A percentile compares a stretch with the other conserved stretches of the same genome.
Evolutionary conservation across 2,329 filamentous ascomycete species (phyloP).

Genomic region (Alternaria solani): DNA sequence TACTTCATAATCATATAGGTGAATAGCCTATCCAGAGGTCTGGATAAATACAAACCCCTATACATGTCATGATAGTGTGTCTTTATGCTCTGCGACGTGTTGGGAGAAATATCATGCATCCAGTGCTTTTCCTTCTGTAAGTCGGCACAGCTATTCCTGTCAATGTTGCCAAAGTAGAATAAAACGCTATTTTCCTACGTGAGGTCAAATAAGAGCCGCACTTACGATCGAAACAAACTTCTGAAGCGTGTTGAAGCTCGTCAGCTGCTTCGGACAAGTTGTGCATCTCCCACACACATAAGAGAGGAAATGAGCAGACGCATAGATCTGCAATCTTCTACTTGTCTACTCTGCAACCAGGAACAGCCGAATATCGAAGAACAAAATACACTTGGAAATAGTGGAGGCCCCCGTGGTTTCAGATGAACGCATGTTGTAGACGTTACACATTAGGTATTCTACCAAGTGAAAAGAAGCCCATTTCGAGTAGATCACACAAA

Average conservation of each 20-base stretch:
- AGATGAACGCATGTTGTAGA: too few relatives aligned
- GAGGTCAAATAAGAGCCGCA: background rate
- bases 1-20: background rate
- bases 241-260: too few relatives aligned
- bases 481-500: too few relatives aligned
- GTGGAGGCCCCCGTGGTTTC: too few relatives aligned
- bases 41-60: background rate
- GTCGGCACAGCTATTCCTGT: background rate
- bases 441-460: too few relatives aligned
- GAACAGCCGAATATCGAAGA: too few relatives aligned
- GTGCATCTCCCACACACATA: too few relatives aligned
- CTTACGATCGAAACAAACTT: background rate
- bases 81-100: background rate
- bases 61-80: background rate
- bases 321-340: too few relatives aligned
- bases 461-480: too few relatives aligned
- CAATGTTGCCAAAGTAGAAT: background rate
- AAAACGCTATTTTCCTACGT: background rate
- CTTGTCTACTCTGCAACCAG: too few relatives aligned
- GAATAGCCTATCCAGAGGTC: background rate
- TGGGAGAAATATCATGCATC: background rate
- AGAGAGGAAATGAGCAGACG: too few relatives aligned
- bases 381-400: too few relatives aligned
- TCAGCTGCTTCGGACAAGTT: background rate
- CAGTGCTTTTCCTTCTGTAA: background rate